A percentile compares a stretch with the other conserved stretches of the same genome.
Evolutionary conservation across 2,329 filamentous ascomycete genomes (phyloP).

Genomic region (Aspergillus cejpii): DNA sequence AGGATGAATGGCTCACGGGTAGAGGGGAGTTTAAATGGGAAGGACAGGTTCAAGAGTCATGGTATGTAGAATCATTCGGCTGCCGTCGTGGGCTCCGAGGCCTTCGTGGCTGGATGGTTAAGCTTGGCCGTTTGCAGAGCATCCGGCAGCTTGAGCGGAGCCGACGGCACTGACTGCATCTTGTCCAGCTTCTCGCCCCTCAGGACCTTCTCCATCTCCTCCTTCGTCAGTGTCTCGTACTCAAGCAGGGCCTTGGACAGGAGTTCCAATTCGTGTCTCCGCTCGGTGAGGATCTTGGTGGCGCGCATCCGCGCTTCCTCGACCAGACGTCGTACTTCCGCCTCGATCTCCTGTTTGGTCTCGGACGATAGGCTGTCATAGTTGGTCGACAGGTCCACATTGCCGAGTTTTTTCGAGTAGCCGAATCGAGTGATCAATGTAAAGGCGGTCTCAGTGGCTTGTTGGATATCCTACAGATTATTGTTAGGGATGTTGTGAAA

Average conservation of each 20-base stretch:
- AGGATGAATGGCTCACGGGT: background rate
- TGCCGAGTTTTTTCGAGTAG: slow-evolving; percentile 82
- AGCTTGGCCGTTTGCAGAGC: slow-evolving; percentile 30
- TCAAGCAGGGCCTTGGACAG: slow-evolving; percentile 84
- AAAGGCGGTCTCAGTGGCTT: slow-evolving; percentile 75
- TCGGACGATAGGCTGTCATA: slow-evolving; percentile 77
- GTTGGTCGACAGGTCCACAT: slow-evolving; percentile 76
- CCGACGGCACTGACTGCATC: slow-evolving; percentile 47
- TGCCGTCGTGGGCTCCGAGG: slow-evolving; percentile 18
- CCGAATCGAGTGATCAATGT: slow-evolving; percentile 82
- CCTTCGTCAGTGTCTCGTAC: slow-evolving; percentile 85
- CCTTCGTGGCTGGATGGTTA: slow-evolving; percentile 18
- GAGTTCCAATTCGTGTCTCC: slow-evolving; percentile 77
- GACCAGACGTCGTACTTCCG: slow-evolving; percentile 76
- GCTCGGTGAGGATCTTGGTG: slow-evolving; percentile 60
- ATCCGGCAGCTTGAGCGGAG: slow-evolving; percentile 63
- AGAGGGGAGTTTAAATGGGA: slow-evolving; percentile 1
- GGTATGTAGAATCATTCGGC: slow-evolving; percentile 16
- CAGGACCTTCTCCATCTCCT: slow-evolving; percentile 86
- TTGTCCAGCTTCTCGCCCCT: slow-evolving; percentile 75
- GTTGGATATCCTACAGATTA: slow-evolving; percentile 63
- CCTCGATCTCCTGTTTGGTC: slow-evolving; percentile 80
- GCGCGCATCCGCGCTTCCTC: slow-evolving; percentile 75
- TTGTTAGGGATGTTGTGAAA: slow-evolving; percentile 12
- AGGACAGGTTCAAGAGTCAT: no score